Percentiles rank a stretch among this genome's conserved stretches.
These are phyloP conservation scores for Mucor saturninus DNA, from an alignment of 371 early-diverging fungal species.

Conservation along the genomic window DNA sequence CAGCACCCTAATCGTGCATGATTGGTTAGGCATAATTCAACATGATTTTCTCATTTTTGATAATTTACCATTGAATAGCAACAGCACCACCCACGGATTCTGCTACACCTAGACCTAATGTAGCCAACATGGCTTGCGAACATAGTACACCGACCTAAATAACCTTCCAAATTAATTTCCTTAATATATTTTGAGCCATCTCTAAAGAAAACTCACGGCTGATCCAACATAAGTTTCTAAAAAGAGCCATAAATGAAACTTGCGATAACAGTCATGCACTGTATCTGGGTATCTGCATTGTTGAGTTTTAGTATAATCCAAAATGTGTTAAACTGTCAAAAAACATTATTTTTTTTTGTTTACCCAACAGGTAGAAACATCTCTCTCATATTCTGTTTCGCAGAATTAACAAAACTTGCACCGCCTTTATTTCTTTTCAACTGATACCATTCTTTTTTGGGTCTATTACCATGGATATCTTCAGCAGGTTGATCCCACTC, in stretches of 20 bases:
- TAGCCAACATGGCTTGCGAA: conserved; percentile 72
- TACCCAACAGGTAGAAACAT: conserved; percentile 73
- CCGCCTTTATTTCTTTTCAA: conserved; percentile 19
- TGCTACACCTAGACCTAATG: conserved; percentile 60
- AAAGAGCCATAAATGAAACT: conserved; percentile 67
- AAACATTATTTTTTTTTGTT: neutral
- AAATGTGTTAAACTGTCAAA: too few species aligned
- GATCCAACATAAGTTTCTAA: conserved; percentile 72
- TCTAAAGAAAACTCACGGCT: conserved; percentile 40
- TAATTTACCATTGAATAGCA: conserved; percentile 69
- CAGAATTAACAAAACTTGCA: conserved; percentile 29
- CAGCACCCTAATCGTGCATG: conserved; percentile 47
- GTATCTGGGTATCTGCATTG: conserved; percentile 50
- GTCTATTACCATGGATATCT: conserved; percentile 10
- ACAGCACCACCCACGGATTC: conserved; percentile 71
- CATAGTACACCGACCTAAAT: conserved; percentile 71
- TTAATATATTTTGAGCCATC: too few species aligned
- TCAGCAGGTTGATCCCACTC: conserved; percentile 45
- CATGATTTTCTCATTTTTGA: neutral
- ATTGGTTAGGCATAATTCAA: neutral
- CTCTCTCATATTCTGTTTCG: conserved; percentile 56
- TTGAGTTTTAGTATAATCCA: too few species aligned
- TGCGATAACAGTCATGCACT: conserved; percentile 59
- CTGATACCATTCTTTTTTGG: conserved; percentile 24
- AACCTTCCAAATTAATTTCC: neutral